Base-by-base conservation (phyloP, 768 basidiomycete species). In the Phallus indusiatus region DNA sequence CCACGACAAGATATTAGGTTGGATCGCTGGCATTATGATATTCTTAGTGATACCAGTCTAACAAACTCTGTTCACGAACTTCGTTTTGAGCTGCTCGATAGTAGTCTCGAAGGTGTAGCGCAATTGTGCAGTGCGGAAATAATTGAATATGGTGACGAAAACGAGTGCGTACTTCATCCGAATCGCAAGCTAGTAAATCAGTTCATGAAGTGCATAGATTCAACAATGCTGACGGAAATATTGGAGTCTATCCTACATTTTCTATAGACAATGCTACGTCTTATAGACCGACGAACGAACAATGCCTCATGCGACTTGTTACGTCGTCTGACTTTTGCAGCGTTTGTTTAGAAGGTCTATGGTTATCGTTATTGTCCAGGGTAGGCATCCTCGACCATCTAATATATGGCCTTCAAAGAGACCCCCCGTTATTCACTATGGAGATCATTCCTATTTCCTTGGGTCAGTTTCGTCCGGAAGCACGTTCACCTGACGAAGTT, bases 231-330 rank as follows among this genome's bases (percentile, higher is more conserved):
- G 76, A 76, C 7, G 85, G 80, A 0, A 74, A 84, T 64, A 84
- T 88, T 65, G 76, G 85, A 53, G 70, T 84, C 33, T 91, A 82
- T 68, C 88, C 89, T 10, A 90, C 89, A 85, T 89, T 78, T 66
- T 86, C 84, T 0, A 75, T 83, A 35, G 68, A 73, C 42, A 88
- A 90, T 64, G 68, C 69, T 54, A 89, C 85, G 0, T 78, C 80
- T 2, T 90, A 86, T 70, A 80, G 89, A n/a, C 89, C 89, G 3
- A 90, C 88, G 1, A 88, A 89, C 63, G 83, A 88, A 61, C 85
- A 83, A 68, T 90, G 89, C 67, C 80, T 90, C 51, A 90, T 91
- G 89, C 86, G 89, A 47, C 72, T 73, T 55, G 83, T 88, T 47
- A 82, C 78, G 28, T 76, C 78, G 0, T 83, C 86, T 56, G 80